Conservation (phyloP, 352 stramenopile species). For the Globisporangium echinulatum region DNA sequence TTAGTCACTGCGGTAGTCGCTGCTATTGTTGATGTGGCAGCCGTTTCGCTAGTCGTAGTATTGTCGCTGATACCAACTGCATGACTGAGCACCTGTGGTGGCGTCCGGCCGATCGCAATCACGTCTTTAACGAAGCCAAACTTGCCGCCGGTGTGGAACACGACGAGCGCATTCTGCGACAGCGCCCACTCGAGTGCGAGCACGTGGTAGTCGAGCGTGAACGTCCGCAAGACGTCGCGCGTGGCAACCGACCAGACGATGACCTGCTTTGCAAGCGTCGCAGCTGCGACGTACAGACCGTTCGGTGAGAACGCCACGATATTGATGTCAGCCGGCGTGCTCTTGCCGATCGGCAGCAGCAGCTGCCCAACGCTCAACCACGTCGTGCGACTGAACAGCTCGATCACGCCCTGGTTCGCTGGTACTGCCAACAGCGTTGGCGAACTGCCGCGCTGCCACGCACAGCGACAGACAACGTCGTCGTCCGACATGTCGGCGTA, state of each 20-base stretch:
- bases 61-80: neutral
- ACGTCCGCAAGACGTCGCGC: constrained; percentile 45
- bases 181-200: constrained; percentile 56
- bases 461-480: constrained; percentile 55
- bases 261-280: constrained; percentile 63
- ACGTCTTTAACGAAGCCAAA: constrained; percentile 63
- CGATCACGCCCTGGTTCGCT: constrained; percentile 56
- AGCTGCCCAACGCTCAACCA: constrained; percentile 42
- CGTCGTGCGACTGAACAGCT: constrained; percentile 42
- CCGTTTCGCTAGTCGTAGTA: neutral
- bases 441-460: constrained; percentile 40
- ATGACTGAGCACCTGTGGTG: constrained; percentile 23
- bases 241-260: constrained; percentile 61
- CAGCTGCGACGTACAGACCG: constrained; percentile 62
- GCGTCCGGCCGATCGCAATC: constrained; percentile 45
- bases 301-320: constrained; percentile 75
- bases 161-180: constrained; percentile 44
- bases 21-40: too few species aligned
- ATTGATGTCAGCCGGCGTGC: constrained; percentile 54
- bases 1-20: constrained; percentile 8
- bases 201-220: constrained; percentile 49
- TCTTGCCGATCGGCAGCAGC: constrained; percentile 51
- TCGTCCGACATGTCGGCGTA: constrained; percentile 55
- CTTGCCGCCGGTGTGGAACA: constrained; percentile 53
- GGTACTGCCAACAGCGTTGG: constrained; percentile 47